Base-by-base conservation (phyloP, 371 early-diverging fungal species). In the Apophysomyces ossiformis region DNA sequence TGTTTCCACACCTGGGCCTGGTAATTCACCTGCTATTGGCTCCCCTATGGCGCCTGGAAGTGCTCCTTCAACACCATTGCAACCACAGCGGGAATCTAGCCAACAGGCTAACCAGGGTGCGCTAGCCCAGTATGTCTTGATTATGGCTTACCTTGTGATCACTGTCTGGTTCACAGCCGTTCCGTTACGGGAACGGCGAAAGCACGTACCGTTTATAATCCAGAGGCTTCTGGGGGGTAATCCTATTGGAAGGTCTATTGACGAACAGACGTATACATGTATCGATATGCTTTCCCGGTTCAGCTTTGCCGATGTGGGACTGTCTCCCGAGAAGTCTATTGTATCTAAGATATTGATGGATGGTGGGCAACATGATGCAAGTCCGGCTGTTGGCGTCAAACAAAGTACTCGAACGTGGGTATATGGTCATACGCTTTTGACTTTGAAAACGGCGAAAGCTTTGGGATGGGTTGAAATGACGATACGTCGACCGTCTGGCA, bases 211-310 rank as follows among this genome's bases (percentile, higher is more conserved):
- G 0, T 93, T 92, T 64, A 93, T 96, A 39, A 81, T 94, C 21
- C 85, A 90, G 37, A 85, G 89, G 38, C 80, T 95, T n/a, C 69
- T 93, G 8, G 73, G 82, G 16, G 72, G 72, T 43, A 87, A 84
- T 21, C 80, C 80, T 0, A 64, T 70, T 16, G 69, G 78, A 0
- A 69, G 73, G 43, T 37, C 68, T 2, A 81, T 93, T 57, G 92
- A 92, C 68, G 96, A 95, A 70, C 91, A 87, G 54, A 90, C 91
- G 0, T 92, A 91, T 67, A 90, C 96, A 8, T 95, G 96, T 61
- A 81, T 98, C 69, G 98, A 98, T 68, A 94, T 97, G 93, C 78
- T 98, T 18, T 85, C 95, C 13, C 89, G 94, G 18, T 93, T 93
- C 75, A 82, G 93, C 18, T 94, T 85, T 76, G 88, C 91, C 9